Base-by-base conservation (phyloP, 1,284 basidiomycete species). In the Somion occarium region DNA sequence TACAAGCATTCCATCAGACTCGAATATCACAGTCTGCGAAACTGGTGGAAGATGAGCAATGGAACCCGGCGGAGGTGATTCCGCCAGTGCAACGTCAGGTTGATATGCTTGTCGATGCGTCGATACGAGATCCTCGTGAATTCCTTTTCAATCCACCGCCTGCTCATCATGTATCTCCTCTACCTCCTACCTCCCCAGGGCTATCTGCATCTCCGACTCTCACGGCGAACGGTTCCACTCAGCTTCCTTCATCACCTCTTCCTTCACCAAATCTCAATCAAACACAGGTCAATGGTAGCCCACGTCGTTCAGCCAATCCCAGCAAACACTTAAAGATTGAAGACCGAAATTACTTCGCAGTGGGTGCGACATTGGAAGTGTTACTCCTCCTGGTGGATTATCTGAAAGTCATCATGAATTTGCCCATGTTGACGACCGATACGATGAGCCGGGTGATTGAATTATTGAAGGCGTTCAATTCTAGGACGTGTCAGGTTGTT, bases 381-480 rank as follows among this genome's bases (percentile, higher is more conserved):
- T 73, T 99, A 15, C 74, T 78, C 1, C 74, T 96, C 3, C 72
- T 98, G 13, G 66, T 83, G 42, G 94, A 98, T 65, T 99, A 99
- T 68, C 74, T 98, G 52, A 82, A 83, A 55, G 78, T 98, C 44
- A 85, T 98, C 53, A 79, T 95, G 62, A 98, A 96, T 64, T 72
- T 98, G 56, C 81, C 91, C 24, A 78, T 91, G 65, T 78, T 98
- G 45, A 94, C 92, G 39, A 97, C 91, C 49, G 97, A 99, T 65
- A 85, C 88, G 24, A 97, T 99, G 90, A 83, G 85, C 52, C 83
- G 93, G 38, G 80, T 95, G 13, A 92, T 99, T 59, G 97, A 99
- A 68, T 96, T 97, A 63, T 74, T 99, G 56, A 98, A 97, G 71
- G 86, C 92, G 26, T 99, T 98, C 77, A 99, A 99, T 69, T 99